Conservation (phyloP, 305 asterid species). For the Solanum hybrid region DNA sequence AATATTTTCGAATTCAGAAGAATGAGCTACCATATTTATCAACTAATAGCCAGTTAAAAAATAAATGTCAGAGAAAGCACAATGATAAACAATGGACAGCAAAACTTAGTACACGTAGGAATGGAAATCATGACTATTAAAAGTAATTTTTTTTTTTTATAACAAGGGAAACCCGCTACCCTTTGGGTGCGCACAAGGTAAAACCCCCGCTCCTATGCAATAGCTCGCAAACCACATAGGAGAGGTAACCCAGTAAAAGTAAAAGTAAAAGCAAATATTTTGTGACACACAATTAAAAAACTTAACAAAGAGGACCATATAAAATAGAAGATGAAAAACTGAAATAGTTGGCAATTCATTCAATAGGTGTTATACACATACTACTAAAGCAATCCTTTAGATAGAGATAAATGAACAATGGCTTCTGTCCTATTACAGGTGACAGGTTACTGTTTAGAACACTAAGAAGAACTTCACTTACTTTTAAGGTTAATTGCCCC, state of each 20-base stretch:
- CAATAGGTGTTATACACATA: not conserved
- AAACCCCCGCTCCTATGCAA: not conserved
- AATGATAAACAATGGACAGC: not conserved
- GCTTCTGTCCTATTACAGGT: not conserved
- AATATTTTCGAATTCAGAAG: conserved; percentile 96
- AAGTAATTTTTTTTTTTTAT: not conserved
- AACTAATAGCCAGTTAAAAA: conserved; percentile 36
- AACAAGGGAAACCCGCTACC: not conserved
- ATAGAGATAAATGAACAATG: not conserved
- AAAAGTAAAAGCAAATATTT: not conserved
- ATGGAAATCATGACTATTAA: not conserved
- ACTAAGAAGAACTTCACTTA: not conserved
- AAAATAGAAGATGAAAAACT: not conserved
- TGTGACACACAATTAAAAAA: not conserved
- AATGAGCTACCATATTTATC: conserved; percentile 93
- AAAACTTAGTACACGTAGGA: not conserved
- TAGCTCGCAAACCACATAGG: not conserved
- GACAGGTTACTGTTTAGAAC: not conserved
- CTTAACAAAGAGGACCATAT: not conserved
- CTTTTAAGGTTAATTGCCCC: not conserved
- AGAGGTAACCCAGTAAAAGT: not conserved
- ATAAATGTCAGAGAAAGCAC: conserved; percentile 1
- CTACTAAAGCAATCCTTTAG: not conserved
- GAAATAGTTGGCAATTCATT: not conserved
- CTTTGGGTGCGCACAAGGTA: not conserved